phyloP scores from a whole-genome alignment of 1,139 yeast genomes.

The Geotrichum reessii region DNA sequence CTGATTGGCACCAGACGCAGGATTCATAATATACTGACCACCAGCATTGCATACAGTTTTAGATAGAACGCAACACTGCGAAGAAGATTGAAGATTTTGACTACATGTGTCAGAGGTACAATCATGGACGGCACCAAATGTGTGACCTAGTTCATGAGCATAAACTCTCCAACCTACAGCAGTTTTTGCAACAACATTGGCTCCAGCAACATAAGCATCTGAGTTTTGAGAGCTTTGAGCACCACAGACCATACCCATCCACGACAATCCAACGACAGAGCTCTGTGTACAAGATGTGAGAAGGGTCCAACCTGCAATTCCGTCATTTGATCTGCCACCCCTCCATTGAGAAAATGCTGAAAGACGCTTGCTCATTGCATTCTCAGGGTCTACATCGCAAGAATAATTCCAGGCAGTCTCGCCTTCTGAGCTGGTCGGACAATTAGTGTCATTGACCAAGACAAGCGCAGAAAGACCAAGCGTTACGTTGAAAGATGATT shows the following conservation, averaged over 20 bases:
- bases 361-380: slow-evolving; percentile 32
- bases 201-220: slow-evolving; percentile 32
- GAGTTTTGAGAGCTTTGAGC: slow-evolving; percentile 19
- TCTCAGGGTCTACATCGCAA: slow-evolving; percentile 25
- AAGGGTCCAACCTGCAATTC: slow-evolving; percentile 39
- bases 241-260: slow-evolving; percentile 39
- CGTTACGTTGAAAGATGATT: slow-evolving; percentile 37
- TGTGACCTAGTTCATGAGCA: slow-evolving; percentile 42
- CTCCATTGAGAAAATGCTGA: slow-evolving; percentile 36
- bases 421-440: slow-evolving; percentile 22
- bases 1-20: slow-evolving; percentile 34
- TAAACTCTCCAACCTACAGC: slow-evolving; percentile 37
- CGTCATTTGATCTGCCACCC: slow-evolving; percentile 31
- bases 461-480: slow-evolving; percentile 32
- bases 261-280: slow-evolving; percentile 39
- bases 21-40: slow-evolving; percentile 39
- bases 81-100: slow-evolving; percentile 28
- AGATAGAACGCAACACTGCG: slow-evolving; percentile 38
- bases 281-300: slow-evolving; percentile 36
- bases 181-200: slow-evolving; percentile 37
- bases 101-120: slow-evolving; percentile 37
- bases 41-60: slow-evolving; percentile 33
- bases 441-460: slow-evolving; percentile 24
- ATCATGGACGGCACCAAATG: slow-evolving; percentile 43
- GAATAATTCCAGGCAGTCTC: slow-evolving; percentile 33